These are phyloP conservation scores for Podospora fimiseda DNA, from an alignment of 495 filamentous ascomycete species.

Conservation along the genomic window DNA sequence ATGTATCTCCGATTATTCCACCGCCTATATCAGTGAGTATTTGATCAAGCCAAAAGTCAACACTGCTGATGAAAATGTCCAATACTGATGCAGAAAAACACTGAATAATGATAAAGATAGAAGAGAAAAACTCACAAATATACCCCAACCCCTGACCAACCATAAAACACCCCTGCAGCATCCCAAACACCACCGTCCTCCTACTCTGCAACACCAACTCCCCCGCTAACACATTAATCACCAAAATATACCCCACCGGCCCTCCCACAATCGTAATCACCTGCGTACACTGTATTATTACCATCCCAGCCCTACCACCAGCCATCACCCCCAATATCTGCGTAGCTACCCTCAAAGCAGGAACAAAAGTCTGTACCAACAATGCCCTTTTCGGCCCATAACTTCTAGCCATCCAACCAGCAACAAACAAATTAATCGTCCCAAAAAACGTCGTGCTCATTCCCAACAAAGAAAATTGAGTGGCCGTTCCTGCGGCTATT, in stretches of 20 bases:
- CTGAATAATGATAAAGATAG: neutral
- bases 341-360: slow-evolving; percentile 45
- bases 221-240: slow-evolving; percentile 48
- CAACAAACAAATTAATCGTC: slow-evolving; percentile 51
- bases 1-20: slow-evolving; percentile 46
- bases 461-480: slow-evolving; percentile 45
- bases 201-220: slow-evolving; percentile 44
- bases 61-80: too few species aligned
- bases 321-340: slow-evolving; percentile 49
- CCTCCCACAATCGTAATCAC: slow-evolving; percentile 52
- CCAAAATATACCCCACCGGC: slow-evolving; percentile 50
- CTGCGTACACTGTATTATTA: slow-evolving; percentile 51
- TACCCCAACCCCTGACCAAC: slow-evolving; percentile 49
- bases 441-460: slow-evolving; percentile 45
- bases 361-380: slow-evolving; percentile 44
- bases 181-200: slow-evolving; percentile 47
- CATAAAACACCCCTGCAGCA: slow-evolving; percentile 50
- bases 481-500: slow-evolving; percentile 51
- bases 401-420: slow-evolving; percentile 51
- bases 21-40: slow-evolving; percentile 33
- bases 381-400: slow-evolving; percentile 48
- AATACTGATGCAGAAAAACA: neutral
- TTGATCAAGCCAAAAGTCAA: too few species aligned
- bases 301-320: slow-evolving; percentile 45
- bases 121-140: slow-evolving; percentile 29